Percentiles rank a stretch among this genome's conserved stretches.
Evolutionary conservation across 2,329 filamentous ascomycete genomes (phyloP).

Genomic region (Neurospora crassa): DNA sequence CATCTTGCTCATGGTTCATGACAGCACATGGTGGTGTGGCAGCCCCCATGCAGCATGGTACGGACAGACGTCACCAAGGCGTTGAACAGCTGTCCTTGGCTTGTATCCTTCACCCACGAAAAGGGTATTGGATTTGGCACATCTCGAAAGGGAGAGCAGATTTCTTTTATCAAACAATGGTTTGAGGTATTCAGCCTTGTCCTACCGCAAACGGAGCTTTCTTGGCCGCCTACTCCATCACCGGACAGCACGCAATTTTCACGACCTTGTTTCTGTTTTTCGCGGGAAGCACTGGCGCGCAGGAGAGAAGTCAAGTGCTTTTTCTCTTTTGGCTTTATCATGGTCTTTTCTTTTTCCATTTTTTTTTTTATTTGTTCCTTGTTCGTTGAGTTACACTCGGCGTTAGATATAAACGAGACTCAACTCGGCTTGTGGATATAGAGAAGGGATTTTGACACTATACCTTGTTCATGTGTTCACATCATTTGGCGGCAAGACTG

Average conservation of each 20-base stretch:
- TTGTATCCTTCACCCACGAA: background rate
- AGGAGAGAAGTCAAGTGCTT: background rate
- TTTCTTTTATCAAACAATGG: background rate
- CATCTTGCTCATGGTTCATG: background rate
- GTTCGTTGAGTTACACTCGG: background rate
- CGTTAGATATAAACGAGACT: background rate
- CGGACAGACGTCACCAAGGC: background rate
- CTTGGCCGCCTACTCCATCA: background rate
- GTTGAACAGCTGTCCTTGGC: background rate
- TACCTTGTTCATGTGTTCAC: background rate
- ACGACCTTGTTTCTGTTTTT: background rate
- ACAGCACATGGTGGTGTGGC: background rate
- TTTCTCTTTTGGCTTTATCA: background rate
- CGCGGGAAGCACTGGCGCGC: background rate
- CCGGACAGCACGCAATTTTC: background rate
- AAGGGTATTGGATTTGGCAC: background rate
- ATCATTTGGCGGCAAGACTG: background rate
- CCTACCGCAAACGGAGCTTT: background rate
- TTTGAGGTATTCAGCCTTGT: background rate
- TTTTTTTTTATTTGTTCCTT: background rate
- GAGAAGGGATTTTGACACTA: background rate
- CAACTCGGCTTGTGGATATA: background rate
- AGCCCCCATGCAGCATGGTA: background rate
- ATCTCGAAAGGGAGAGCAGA: background rate
- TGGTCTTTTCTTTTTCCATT: background rate